phyloP scores from a whole-genome alignment of 352 stramenopile species.

The Discostella stelligera region DNA sequence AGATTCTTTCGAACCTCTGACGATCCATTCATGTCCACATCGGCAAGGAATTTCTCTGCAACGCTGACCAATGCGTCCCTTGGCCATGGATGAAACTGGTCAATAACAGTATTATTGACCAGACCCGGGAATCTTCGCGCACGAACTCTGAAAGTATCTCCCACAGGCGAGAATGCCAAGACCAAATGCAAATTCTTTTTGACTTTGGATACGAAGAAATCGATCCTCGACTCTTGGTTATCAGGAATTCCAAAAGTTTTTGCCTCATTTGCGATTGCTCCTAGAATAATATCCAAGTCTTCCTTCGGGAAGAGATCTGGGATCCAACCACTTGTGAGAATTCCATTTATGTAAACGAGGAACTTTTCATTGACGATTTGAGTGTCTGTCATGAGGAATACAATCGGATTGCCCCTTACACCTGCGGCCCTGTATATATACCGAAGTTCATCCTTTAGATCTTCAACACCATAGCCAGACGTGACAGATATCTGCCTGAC shows the following conservation, averaged over 20 bases:
- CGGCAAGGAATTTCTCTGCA: slow-evolving; percentile 92
- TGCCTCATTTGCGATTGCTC: slow-evolving; percentile 89
- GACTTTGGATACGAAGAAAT: slow-evolving; percentile 94
- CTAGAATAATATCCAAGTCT: slow-evolving; percentile 91
- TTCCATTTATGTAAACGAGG: slow-evolving; percentile 98
- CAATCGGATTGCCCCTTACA: slow-evolving; percentile 90
- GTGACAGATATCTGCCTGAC: slow-evolving; percentile 93
- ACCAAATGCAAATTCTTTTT: slow-evolving; percentile 93
- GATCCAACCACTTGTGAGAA: slow-evolving; percentile 95
- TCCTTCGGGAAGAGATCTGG: slow-evolving; percentile 96
- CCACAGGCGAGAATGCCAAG: slow-evolving; percentile 96
- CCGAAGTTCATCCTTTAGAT: slow-evolving; percentile 95
- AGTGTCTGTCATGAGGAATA: slow-evolving; percentile 98
- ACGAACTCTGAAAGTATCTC: slow-evolving; percentile 93
- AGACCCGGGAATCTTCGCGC: slow-evolving; percentile 94
- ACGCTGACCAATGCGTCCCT: slow-evolving; percentile 95
- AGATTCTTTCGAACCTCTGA: slow-evolving; percentile 87
- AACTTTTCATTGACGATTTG: slow-evolving; percentile 98
- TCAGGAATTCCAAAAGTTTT: slow-evolving; percentile 93
- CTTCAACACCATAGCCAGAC: slow-evolving; percentile 93
- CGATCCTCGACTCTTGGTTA: slow-evolving; percentile 90
- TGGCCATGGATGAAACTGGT: slow-evolving; percentile 98
- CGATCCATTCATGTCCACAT: slow-evolving; percentile 89
- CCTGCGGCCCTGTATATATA: slow-evolving; percentile 95
- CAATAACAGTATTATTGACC: slow-evolving; percentile 96